Evolutionary conservation across 176 grass and related monocot genomes (phyloP).

Genomic region (Aegilops speltoides): DNA sequence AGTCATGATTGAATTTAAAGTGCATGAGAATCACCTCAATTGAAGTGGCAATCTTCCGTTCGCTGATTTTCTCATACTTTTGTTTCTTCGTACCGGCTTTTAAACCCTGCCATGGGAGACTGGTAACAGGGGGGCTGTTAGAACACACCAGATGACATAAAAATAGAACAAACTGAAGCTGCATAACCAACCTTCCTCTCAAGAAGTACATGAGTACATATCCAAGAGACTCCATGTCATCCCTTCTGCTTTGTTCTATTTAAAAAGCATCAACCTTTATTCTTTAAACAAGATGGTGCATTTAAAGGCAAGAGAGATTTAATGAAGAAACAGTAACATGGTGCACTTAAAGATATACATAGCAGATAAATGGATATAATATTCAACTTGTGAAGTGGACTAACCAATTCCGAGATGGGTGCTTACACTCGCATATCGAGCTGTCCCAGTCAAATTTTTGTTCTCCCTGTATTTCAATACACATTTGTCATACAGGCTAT

Average conservation of each 20-base stretch:
- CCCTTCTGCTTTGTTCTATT: conserved; percentile 84
- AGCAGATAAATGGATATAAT: background rate
- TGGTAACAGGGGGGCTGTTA: conserved; percentile 22
- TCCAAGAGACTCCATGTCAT: conserved; percentile 91
- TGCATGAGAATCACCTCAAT: conserved; percentile 48
- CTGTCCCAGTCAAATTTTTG: conserved; percentile 68
- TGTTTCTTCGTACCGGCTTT: conserved; percentile 90
- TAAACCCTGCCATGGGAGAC: conserved; percentile 85
- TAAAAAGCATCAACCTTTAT: conserved; percentile 3
- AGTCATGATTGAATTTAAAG: background rate
- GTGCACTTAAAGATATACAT: background rate
- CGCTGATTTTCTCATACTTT: conserved; percentile 84
- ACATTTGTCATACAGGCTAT: conserved; percentile 24
- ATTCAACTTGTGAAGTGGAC: conserved; percentile 28
- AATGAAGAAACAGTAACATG: background rate
- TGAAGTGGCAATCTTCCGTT: conserved; percentile 80
- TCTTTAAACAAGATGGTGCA: background rate
- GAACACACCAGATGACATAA: background rate
- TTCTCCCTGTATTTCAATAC: conserved; percentile 53
- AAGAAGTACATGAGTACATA: conserved; percentile 89
- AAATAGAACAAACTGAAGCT: background rate
- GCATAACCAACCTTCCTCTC: conserved; percentile 72
- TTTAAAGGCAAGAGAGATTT: conserved; percentile 7
- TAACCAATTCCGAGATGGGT: conserved; percentile 68
- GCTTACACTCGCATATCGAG: conserved; percentile 67